Conservation (phyloP, 352 stramenopile species). For the Phytophthora pisi region DNA sequence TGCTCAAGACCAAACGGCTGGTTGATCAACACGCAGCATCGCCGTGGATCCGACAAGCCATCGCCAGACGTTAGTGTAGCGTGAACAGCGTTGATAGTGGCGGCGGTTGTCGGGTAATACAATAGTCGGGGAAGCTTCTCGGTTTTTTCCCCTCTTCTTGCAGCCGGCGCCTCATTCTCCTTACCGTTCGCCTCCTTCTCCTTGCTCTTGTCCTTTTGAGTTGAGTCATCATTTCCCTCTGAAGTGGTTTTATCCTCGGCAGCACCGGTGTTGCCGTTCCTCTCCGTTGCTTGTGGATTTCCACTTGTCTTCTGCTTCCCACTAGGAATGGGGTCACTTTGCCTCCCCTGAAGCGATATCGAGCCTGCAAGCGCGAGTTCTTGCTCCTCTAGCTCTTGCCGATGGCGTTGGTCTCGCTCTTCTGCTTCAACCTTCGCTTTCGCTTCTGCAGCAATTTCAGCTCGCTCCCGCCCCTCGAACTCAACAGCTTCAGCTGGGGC, state of each 20-base stretch:
- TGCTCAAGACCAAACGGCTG: conserved; percentile 63
- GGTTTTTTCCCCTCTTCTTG: conserved; percentile 44
- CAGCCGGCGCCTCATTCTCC: conserved; percentile 14
- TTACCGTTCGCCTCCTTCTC: conserved; percentile 14
- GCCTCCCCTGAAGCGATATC: conserved; percentile 1
- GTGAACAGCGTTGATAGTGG: conserved; percentile 72
- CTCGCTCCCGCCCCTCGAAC: conserved; percentile 33
- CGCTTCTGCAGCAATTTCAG: conserved; percentile 23
- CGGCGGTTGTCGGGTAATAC: conserved; percentile 65
- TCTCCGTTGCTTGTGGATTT: background rate
- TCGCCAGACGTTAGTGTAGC: conserved; percentile 48
- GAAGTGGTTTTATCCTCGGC: background rate
- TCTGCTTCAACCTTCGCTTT: conserved; percentile 35
- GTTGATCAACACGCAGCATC: conserved; percentile 71
- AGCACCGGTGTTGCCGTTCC: background rate
- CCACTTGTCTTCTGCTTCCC: background rate
- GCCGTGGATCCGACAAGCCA: conserved; percentile 46
- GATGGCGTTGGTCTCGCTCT: conserved; percentile 19
- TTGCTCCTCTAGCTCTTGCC: conserved; percentile 31
- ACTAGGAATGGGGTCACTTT: background rate
- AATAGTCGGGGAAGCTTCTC: conserved; percentile 56
- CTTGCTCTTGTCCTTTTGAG: conserved; percentile 13
- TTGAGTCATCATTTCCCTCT: conserved; percentile 10
- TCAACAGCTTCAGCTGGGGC: conserved; percentile 46
- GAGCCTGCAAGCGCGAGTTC: conserved; percentile 13